Percentiles rank a stretch among this genome's conserved stretches.
Conservation (phyloP, 2,329 filamentous ascomycete species). For the Beauveria asiatica region DNA sequence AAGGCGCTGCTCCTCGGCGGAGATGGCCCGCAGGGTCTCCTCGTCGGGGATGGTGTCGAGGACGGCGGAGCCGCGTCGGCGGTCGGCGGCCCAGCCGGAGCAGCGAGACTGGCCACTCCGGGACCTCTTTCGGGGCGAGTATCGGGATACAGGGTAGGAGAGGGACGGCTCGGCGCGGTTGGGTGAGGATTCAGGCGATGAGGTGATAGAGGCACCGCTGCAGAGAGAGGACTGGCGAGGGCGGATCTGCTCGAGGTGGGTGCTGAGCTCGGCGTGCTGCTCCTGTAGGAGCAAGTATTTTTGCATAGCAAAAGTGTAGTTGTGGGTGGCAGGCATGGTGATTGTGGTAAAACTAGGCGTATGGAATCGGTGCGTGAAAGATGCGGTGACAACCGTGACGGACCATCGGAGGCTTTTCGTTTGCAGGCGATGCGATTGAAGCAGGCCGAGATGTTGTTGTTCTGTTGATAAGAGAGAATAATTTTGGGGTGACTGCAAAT, state of each 20-base stretch:
- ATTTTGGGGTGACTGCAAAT: not conserved
- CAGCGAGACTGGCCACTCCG: slow-evolving; percentile 22
- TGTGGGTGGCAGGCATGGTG: slow-evolving; percentile 24
- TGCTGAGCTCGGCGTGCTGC: slow-evolving; percentile 44
- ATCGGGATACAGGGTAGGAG: slow-evolving; percentile 40
- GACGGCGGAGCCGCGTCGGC: slow-evolving; percentile 15
- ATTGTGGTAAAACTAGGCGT: slow-evolving; percentile 5
- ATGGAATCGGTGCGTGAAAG: slow-evolving; percentile 17
- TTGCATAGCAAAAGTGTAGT: slow-evolving; percentile 41
- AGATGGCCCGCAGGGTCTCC: slow-evolving; percentile 39
- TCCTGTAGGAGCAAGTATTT: slow-evolving; percentile 46
- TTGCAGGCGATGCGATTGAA: not conserved
- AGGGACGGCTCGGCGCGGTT: slow-evolving; percentile 43
- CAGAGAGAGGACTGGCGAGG: slow-evolving; percentile 28
- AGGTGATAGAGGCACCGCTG: slow-evolving; percentile 19
- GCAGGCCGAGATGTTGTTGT: not conserved
- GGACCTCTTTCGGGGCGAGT: slow-evolving; percentile 26
- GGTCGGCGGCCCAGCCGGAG: slow-evolving; percentile 26
- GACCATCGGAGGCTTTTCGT: slow-evolving; percentile 22
- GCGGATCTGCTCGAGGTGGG: slow-evolving; percentile 43
- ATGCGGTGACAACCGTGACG: slow-evolving; percentile 22
- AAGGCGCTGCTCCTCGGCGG: slow-evolving; percentile 43
- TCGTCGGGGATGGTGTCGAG: slow-evolving; percentile 39
- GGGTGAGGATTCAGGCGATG: slow-evolving; percentile 51
- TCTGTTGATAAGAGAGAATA: not conserved